Base-by-base conservation (phyloP, 768 basidiomycete genomes). In the Termitomyces titanicus region DNA sequence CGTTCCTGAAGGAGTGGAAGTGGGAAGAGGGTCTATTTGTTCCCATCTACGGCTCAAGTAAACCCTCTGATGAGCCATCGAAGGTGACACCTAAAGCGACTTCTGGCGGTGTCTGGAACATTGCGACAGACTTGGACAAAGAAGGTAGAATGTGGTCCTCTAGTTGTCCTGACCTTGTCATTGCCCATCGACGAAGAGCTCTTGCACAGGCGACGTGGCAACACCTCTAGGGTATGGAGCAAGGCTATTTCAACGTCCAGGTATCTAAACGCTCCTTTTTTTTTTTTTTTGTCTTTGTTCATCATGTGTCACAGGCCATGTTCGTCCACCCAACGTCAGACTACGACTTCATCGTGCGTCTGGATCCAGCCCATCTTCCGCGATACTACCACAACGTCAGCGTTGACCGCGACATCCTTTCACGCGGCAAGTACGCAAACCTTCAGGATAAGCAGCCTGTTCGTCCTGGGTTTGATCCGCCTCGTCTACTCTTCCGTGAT, bases 271-370 rank as follows among this genome's bases (percentile, higher is more conserved):
- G 34, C n/a, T 20, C 51, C 12, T 7, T n/a, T 44, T 39, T 24
- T 29, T 25, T 13, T 40, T 18, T 24, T 61, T 43, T 38, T 12
- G 27, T 53, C 34, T 53, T 58, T 39, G 9, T 6, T 47, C 15
- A 42, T 27, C 17, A 27, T 35, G 11, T 38, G 37, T 47, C 45
- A 6, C 61, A 96, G 94, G 74, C 80, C n/a, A 77, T 98, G 50
- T 97, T 98, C 73, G 73, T 81, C 10, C 92, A 96, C 61, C 90
- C 94, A 0, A 81, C 83, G 3, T 75, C 83, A 2, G 89, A 94
- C 63, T 99, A 97, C 64, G 88, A 97, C 62, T 80, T 98, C 61
- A 60, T 97, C 8, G 74, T 98, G 34, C 80, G 89, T 55, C 79
- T 98, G 20, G 78, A 94, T 40, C 76, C 85, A 0, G 48, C 74